Percentiles rank a stretch among this genome's conserved stretches.
Conservation (phyloP, 2,329 filamentous ascomycete genomes). For the Cercospora brassicicola region DNA sequence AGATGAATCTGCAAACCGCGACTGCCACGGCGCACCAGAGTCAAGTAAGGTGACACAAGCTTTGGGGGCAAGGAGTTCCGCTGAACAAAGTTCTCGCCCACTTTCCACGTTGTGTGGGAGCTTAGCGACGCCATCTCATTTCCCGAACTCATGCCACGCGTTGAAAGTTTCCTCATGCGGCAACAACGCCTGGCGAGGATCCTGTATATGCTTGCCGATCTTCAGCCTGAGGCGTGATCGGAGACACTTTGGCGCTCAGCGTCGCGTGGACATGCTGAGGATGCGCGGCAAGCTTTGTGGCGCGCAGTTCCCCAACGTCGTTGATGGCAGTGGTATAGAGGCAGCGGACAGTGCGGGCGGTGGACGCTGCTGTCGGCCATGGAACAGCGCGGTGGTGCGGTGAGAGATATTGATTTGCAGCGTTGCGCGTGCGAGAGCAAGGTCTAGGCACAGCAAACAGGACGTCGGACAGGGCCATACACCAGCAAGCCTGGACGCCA, state of each 20-base stretch:
- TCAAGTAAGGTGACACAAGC: background rate
- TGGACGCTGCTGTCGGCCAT: background rate
- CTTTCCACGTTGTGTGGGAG: background rate
- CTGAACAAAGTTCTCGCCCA: background rate
- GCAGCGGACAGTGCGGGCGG: background rate
- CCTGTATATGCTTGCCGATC: background rate
- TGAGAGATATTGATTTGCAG: background rate
- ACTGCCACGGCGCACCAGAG: background rate
- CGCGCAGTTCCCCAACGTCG: background rate
- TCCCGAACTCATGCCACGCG: background rate
- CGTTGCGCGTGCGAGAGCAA: background rate
- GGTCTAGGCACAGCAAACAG: background rate
- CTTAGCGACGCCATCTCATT: background rate
- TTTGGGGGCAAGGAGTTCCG: background rate
- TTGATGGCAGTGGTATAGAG: background rate
- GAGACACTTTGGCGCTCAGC: background rate
- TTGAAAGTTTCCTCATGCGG: background rate
- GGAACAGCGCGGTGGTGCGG: background rate
- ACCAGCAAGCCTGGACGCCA: background rate
- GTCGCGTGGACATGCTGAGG: background rate
- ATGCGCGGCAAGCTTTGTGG: background rate
- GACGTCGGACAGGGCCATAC: background rate
- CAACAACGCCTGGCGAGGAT: background rate
- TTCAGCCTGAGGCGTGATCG: background rate
- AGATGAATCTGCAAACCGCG: background rate